These are phyloP conservation scores for Achaetomiella virescens DNA, from an alignment of 495 filamentous ascomycete genomes.

Conservation along the genomic window DNA sequence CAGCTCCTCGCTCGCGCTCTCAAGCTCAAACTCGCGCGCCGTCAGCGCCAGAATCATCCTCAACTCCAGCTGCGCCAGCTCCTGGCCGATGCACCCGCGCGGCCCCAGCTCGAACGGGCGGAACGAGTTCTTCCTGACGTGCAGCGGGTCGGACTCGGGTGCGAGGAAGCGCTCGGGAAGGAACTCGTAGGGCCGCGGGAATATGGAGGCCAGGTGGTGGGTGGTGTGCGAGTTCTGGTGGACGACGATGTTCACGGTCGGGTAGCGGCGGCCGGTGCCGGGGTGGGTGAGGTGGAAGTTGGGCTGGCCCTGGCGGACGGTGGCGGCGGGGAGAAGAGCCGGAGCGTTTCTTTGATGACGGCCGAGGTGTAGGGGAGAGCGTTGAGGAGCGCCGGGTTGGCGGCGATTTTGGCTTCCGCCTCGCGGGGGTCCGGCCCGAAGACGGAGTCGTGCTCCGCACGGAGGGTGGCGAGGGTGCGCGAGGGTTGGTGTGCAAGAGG, in stretches of 20 bases:
- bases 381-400: constrained; percentile 37
- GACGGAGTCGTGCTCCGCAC: constrained; percentile 39
- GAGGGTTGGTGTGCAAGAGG: constrained; percentile 35
- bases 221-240: constrained; percentile 23
- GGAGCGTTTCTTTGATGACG: constrained; percentile 45
- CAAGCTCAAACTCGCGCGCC: background rate
- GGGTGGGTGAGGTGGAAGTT: constrained; percentile 29
- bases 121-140: constrained; percentile 31
- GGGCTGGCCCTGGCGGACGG: constrained; percentile 29
- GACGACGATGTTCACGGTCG: constrained; percentile 30
- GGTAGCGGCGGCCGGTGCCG: constrained; percentile 25
- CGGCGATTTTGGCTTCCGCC: constrained; percentile 20
- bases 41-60: constrained; percentile 18
- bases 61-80: constrained; percentile 40
- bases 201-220: constrained; percentile 26
- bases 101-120: constrained; percentile 46
- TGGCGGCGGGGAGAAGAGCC: constrained; percentile 36
- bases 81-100: constrained; percentile 47
- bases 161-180: constrained; percentile 40
- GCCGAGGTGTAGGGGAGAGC: constrained; percentile 40
- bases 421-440: constrained; percentile 25
- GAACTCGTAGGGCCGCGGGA: constrained; percentile 31
- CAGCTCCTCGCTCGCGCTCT: background rate
- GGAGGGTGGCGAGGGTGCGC: constrained; percentile 26
- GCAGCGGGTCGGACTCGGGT: constrained; percentile 20